Conservation (phyloP, 257 asterid species). For the Solanum stenotomum region DNA sequence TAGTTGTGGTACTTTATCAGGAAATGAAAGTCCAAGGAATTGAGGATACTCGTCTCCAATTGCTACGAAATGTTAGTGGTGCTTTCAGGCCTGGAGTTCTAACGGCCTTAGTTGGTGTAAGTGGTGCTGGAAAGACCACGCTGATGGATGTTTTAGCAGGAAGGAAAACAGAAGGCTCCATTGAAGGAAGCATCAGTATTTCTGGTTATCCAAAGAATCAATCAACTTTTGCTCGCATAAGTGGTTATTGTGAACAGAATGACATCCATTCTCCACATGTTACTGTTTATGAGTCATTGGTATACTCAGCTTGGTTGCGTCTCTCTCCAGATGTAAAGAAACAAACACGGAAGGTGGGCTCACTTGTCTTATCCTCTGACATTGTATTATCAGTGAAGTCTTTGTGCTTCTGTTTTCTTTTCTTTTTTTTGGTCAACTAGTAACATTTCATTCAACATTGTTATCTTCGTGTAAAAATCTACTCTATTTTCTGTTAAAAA, state of each 20-base stretch:
- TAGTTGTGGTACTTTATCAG: conserved; percentile 16
- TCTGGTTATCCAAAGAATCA: conserved; percentile 84
- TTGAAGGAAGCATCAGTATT: conserved; percentile 65
- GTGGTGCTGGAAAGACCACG: conserved; percentile 91
- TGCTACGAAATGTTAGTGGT: conserved; percentile 67
- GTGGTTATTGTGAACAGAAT: conserved; percentile 87
- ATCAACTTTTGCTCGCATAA: conserved; percentile 72
- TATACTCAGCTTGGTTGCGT: conserved; percentile 89
- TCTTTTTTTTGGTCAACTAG: rapidly evolving
- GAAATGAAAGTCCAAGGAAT: conserved; percentile 70
- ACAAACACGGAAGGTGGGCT: conserved; percentile 41
- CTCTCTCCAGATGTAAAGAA: conserved; percentile 58
- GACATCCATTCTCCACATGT: conserved; percentile 88
- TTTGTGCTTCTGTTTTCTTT: neutral
- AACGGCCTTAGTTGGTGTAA: conserved; percentile 80
- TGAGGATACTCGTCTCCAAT: conserved; percentile 63
- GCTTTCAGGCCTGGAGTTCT: conserved; percentile 84
- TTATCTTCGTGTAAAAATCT: neutral
- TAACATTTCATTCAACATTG: neutral
- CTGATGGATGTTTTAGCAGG: conserved; percentile 92
- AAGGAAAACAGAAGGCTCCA: conserved; percentile 69
- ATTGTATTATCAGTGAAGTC: neutral
- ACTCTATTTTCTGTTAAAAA: neutral
- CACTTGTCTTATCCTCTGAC: neutral
- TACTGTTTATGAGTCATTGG: conserved; percentile 69